Evolutionary conservation across 2,329 filamentous ascomycete genomes (phyloP), one percentile per base, ranked within the genome.

Genomic region (Trichoderma atroviride): DNA sequence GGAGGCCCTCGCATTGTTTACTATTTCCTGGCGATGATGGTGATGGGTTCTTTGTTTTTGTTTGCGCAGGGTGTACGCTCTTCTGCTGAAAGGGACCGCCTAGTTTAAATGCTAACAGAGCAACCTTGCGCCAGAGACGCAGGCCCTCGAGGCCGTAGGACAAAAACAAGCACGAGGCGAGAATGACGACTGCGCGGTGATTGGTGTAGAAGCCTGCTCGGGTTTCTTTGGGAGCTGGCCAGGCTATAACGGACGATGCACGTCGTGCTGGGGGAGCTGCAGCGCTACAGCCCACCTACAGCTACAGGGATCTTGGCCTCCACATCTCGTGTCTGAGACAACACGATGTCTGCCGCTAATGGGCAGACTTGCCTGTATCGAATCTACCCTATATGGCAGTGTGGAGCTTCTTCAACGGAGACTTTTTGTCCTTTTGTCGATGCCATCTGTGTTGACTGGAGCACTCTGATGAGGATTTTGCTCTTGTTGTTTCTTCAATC

Each of bases 141-240:
- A 69, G 60, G 33, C 50, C 69, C 59, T 68, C 69, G 56, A 61
- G 59, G 64, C 64, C 47, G 57, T 68, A 31, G 22, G 64, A 59
- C 16, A 52, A 13, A 47, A 31, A 29, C 3, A n/a, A 24, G n/a
- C 47, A 16, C 22, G 47, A 68, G 64, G 64, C 37, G 55, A 67
- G 40, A 57, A 57, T 65, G 52, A 40, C 35, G 52, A 11, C 31
- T 53, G 60, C 35, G 50, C 14, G 22, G 33, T 53, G n/a, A 24
- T 63, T 64, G 47, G 50, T 31, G 4, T 27, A 31, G 27, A 27
- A 37, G 47, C 47, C 19, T 50, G 62, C 24, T 13, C 9, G 37
- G 59, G 33, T 27, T 40, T 29, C 57, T 60, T 43, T 19, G 59
- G 59, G 40, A 29, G 27, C 52, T 47, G 11, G 37, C 37, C 55